These are phyloP conservation scores for Keqinozyma sinolaborantium DNA, from an alignment of 1,139 yeast species.

Conservation along the genomic window DNA sequence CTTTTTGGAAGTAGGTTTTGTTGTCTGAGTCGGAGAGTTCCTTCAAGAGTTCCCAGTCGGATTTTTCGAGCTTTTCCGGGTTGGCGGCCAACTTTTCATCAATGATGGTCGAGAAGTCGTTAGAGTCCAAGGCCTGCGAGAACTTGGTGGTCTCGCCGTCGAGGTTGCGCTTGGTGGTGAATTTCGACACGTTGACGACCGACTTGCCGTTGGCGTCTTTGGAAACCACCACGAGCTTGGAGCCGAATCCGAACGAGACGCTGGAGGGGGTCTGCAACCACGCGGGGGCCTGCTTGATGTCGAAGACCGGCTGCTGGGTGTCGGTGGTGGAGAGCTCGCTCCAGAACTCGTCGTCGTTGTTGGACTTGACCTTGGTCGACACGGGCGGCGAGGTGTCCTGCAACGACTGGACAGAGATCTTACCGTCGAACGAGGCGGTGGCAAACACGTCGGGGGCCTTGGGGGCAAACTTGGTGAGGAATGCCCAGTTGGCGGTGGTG, in stretches of 20 bases:
- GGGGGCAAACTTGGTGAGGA: conserved; percentile 85
- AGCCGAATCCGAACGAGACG: conserved; percentile 92
- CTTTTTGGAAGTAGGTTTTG: conserved; percentile 24
- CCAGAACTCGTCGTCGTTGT: conserved; percentile 81
- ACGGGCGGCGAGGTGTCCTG: conserved; percentile 75
- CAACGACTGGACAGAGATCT: conserved; percentile 75
- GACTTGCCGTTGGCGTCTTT: conserved; percentile 40
- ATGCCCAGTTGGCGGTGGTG: conserved; percentile 91
- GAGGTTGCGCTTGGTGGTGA: conserved; percentile 34
- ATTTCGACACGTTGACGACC: conserved; percentile 48
- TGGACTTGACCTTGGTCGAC: conserved; percentile 39
- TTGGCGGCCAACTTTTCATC: conserved; percentile 45
- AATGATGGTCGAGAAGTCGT: conserved; percentile 54
- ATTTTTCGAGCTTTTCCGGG: conserved; percentile 41
- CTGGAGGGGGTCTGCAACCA: conserved; percentile 82
- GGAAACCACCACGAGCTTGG: conserved; percentile 66
- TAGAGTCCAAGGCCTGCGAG: conserved; percentile 54
- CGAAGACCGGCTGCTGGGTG: conserved; percentile 69
- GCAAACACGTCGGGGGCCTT: conserved; percentile 88
- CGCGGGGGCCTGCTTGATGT: conserved; percentile 74
- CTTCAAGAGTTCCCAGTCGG: conserved; percentile 77
- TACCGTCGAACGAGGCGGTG: conserved; percentile 89
- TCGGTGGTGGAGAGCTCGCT: conserved; percentile 69
- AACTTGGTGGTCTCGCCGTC: conserved; percentile 46
- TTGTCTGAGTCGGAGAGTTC: conserved; percentile 53